Percentiles rank a stretch among this genome's conserved stretches.
These are phyloP conservation scores for Fraxinus baroniana DNA, from an alignment of 305 asterid genomes.

Conservation along the genomic window DNA sequence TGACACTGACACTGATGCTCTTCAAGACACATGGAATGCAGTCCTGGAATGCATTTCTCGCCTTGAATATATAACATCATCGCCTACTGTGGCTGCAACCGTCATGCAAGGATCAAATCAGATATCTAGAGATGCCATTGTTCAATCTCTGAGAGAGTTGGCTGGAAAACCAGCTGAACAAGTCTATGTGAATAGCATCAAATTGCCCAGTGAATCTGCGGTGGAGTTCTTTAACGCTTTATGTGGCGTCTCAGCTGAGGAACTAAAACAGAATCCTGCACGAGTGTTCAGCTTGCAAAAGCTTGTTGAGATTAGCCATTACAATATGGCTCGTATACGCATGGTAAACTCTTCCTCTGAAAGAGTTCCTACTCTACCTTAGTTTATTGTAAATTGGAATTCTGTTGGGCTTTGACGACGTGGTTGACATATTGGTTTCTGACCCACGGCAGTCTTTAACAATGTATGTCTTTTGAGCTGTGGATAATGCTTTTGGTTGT, in stretches of 20 bases:
- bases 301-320: slow-evolving; percentile 98
- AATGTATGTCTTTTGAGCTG: background rate
- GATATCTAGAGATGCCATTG: slow-evolving; percentile 84
- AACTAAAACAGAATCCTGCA: slow-evolving; percentile 88
- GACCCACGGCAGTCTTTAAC: background rate
- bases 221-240: slow-evolving; percentile 95
- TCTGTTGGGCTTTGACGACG: background rate
- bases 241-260: slow-evolving; percentile 98
- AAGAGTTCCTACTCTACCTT: slow-evolving; percentile 12
- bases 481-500: slow-evolving; percentile 21
- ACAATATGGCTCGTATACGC: slow-evolving; percentile 98
- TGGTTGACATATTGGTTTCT: background rate
- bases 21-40: slow-evolving; percentile 98
- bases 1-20: slow-evolving; percentile 85
- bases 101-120: slow-evolving; percentile 99
- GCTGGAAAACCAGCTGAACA: slow-evolving; percentile 94
- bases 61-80: slow-evolving; percentile 87
- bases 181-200: slow-evolving; percentile 88
- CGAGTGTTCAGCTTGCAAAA: slow-evolving; percentile 98
- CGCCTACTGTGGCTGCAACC: slow-evolving; percentile 90
- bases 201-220: slow-evolving; percentile 94
- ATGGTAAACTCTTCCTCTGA: slow-evolving; percentile 69
- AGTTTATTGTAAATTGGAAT: background rate
- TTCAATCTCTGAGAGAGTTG: slow-evolving; percentile 91
- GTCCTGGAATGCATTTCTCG: slow-evolving; percentile 95